Conservation (phyloP, 2,329 filamentous ascomycete genomes). For the Falciphora oryzae region DNA sequence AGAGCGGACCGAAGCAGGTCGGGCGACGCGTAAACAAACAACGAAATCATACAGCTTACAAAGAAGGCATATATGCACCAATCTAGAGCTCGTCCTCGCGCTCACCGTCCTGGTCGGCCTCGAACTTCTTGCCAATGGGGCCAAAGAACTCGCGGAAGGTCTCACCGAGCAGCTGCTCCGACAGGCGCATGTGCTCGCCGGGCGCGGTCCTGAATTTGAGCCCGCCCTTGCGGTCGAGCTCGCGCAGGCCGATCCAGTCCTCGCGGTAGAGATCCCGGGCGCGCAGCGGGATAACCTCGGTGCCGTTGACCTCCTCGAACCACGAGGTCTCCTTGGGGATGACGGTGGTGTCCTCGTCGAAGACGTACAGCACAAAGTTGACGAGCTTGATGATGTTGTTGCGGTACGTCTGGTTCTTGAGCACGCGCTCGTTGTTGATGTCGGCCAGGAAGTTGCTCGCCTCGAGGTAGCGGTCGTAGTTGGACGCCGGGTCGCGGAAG, state of each 20-base stretch:
- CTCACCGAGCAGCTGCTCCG: constrained; percentile 57
- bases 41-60: not conserved
- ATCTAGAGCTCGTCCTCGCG: constrained; percentile 31
- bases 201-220: constrained; percentile 67
- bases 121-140: constrained; percentile 35
- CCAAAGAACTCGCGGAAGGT: constrained; percentile 65
- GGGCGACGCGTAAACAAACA: not conserved
- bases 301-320: constrained; percentile 81
- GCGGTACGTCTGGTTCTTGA: constrained; percentile 71
- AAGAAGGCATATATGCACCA: not conserved
- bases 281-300: constrained; percentile 59
- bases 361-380: constrained; percentile 84
- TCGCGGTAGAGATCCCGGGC: constrained; percentile 72
- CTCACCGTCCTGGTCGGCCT: constrained; percentile 18
- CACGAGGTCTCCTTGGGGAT: constrained; percentile 86
- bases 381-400: constrained; percentile 63
- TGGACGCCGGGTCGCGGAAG: constrained; percentile 61
- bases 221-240: constrained; percentile 71
- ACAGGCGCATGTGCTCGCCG: constrained; percentile 80
- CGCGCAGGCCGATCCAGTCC: constrained; percentile 86
- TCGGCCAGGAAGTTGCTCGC: constrained; percentile 87
- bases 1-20: not conserved
- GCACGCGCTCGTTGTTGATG: constrained; percentile 82
- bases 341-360: constrained; percentile 78
- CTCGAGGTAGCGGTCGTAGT: constrained; percentile 69